Percentiles rank a stretch among this genome's conserved stretches.
These are phyloP conservation scores for Neophaeococcomyces mojaviensis DNA, from an alignment of 2,329 filamentous ascomycete species.

Conservation along the genomic window DNA sequence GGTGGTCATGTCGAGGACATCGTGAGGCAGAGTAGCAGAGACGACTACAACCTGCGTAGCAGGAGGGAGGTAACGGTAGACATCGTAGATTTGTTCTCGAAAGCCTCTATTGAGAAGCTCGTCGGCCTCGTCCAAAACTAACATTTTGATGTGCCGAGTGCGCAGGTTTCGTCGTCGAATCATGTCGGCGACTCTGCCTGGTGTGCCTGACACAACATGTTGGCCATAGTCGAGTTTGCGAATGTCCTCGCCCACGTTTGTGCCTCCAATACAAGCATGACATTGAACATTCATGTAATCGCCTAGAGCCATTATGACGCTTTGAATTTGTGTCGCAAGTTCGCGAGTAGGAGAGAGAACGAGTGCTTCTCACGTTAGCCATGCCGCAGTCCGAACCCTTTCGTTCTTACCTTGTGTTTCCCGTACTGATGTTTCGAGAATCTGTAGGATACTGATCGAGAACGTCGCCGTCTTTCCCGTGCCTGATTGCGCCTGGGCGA, in stretches of 20 bases:
- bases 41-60: constrained; percentile 98
- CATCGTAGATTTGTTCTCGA: constrained; percentile 97
- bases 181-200: constrained; percentile 89
- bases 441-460: constrained; percentile 90
- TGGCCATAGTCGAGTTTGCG: constrained; percentile 95
- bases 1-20: constrained; percentile 97
- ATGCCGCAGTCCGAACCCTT: background rate
- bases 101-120: constrained; percentile 87
- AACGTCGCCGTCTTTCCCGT: constrained; percentile 97
- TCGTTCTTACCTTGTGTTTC: constrained; percentile 63
- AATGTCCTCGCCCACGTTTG: constrained; percentile 96
- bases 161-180: constrained; percentile 66
- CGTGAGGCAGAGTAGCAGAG: constrained; percentile 91
- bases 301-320: constrained; percentile 97
- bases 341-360: constrained; percentile 94
- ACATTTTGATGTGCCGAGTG: constrained; percentile 70
- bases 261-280: constrained; percentile 96
- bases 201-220: constrained; percentile 94
- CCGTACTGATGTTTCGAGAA: constrained; percentile 86
- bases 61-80: constrained; percentile 92
- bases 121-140: constrained; percentile 69
- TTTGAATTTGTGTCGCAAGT: constrained; percentile 96
- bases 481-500: constrained; percentile 94
- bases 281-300: constrained; percentile 99
- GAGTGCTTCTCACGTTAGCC: constrained; percentile 50